These are phyloP conservation scores for Amborella trichopoda DNA, from an alignment of 164 flowering plant genomes.

Conservation along the genomic window DNA sequence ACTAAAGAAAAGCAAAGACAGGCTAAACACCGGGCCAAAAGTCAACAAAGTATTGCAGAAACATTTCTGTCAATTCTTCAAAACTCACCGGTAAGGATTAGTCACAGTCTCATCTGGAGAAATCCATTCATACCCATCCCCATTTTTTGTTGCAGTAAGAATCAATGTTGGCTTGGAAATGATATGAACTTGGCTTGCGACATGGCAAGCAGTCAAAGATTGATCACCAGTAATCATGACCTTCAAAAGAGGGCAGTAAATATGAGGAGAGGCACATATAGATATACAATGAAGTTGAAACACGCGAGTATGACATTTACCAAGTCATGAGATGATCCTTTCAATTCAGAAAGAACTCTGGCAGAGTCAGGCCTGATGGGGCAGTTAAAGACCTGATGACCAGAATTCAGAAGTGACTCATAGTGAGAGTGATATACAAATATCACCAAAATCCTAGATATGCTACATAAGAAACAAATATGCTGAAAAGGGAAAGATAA, in stretches of 20 bases:
- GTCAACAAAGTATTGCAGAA: too few relatives aligned
- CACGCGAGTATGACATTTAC: constrained; percentile 36
- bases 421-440: too few relatives aligned
- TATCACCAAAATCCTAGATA: too few relatives aligned
- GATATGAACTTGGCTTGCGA: constrained; percentile 91
- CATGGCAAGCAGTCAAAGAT: constrained; percentile 97
- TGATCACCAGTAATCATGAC: constrained; percentile 99
- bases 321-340: constrained; percentile 88
- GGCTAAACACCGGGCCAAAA: too few relatives aligned
- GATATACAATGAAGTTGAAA: not conserved
- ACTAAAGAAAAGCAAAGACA: too few relatives aligned
- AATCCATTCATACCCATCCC: constrained; percentile 56
- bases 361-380: constrained; percentile 90
- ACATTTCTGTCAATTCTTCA: too few relatives aligned
- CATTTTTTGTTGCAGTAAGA: constrained; percentile 30
- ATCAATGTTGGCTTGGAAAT: constrained; percentile 72
- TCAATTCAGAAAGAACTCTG: constrained; percentile 60
- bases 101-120: constrained; percentile 76
- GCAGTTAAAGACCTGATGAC: constrained; percentile 78
- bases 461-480: not conserved
- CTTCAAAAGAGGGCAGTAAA: constrained; percentile 16
- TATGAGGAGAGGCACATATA: not conserved
- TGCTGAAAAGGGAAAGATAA: not conserved
- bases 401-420: too few relatives aligned
- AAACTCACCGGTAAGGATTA: constrained; percentile 34